Evolutionary conservation across 2,329 filamentous ascomycete genomes (phyloP).

Genomic region (Sporothrix humicola): DNA sequence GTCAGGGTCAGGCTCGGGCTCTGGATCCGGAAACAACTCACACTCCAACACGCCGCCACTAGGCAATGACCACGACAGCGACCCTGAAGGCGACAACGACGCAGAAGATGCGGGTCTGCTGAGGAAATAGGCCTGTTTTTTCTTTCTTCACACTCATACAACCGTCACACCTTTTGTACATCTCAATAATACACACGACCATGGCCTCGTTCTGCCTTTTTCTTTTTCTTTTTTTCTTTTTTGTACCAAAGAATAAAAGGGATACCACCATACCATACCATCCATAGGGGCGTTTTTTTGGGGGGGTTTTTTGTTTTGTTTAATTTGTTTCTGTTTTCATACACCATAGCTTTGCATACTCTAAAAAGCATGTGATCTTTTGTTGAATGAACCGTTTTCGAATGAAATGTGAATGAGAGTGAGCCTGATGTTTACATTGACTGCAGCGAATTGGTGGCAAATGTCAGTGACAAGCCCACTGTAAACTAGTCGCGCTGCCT

Average conservation of each 20-base stretch:
- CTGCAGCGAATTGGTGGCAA: neutral
- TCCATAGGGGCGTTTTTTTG: neutral
- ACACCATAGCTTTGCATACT: too few species aligned
- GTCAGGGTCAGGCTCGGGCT: neutral
- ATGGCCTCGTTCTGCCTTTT: neutral
- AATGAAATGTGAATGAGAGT: too few species aligned
- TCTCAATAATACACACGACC: neutral
- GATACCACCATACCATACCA: neutral
- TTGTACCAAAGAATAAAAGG: neutral
- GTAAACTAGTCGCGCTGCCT: too few species aligned
- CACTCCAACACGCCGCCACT: constrained; percentile 20
- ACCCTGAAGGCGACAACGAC: constrained; percentile 46
- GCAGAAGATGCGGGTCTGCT: constrained; percentile 57
- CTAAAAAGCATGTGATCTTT: too few species aligned
- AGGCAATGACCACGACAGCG: constrained; percentile 34
- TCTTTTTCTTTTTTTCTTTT: neutral
- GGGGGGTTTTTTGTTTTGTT: neutral
- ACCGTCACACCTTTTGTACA: neutral
- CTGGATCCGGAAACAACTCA: neutral
- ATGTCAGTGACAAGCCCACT: neutral
- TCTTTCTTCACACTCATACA: too few species aligned
- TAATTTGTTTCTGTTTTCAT: neutral
- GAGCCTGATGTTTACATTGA: too few species aligned
- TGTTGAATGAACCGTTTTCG: neutral
- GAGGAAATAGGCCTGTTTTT: constrained; percentile 40